Evolutionary conservation across 371 early-diverging fungal species (phyloP).

Genomic region (Haplosporangium sp.): DNA sequence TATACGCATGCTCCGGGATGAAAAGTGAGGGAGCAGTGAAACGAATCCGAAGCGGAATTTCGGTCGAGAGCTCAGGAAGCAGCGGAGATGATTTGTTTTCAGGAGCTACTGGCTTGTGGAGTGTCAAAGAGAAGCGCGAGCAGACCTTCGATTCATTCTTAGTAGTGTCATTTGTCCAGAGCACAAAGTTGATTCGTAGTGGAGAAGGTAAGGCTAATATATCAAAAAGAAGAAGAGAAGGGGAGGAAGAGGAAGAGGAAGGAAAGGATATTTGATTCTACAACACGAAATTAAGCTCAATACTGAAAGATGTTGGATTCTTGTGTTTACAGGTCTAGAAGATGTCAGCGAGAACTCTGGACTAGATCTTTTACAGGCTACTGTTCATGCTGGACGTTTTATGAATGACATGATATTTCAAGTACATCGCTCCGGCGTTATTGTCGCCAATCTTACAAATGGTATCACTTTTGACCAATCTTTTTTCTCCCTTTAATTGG

Average conservation of each 20-base stretch:
- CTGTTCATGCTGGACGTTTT: constrained; percentile 33
- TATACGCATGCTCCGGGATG: constrained; percentile 46
- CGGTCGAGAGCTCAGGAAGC: constrained; percentile 36
- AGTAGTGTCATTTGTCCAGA: constrained; percentile 39
- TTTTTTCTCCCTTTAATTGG: neutral
- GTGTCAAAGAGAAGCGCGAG: constrained; percentile 12
- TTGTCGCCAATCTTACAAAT: constrained; percentile 3
- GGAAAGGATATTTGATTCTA: neutral
- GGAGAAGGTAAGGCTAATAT: constrained; percentile 21
- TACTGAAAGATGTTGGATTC: neutral
- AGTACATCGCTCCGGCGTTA: constrained; percentile 38
- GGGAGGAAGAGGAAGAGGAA: no score
- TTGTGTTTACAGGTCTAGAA: constrained; percentile 22
- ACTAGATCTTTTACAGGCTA: constrained; percentile 22
- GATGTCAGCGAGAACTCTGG: constrained; percentile 33
- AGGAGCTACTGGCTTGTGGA: constrained; percentile 44
- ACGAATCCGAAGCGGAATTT: constrained; percentile 37
- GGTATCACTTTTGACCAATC: constrained; percentile 10
- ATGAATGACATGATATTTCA: constrained; percentile 31
- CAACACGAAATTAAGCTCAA: neutral
- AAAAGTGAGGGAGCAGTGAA: constrained; percentile 24
- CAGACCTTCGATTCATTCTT: constrained; percentile 31
- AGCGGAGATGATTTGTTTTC: constrained; percentile 33
- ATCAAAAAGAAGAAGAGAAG: no score
- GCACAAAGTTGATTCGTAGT: constrained; percentile 36